Conservation (phyloP, 306 rosid species). For the Aeschynomene evenia region DNA sequence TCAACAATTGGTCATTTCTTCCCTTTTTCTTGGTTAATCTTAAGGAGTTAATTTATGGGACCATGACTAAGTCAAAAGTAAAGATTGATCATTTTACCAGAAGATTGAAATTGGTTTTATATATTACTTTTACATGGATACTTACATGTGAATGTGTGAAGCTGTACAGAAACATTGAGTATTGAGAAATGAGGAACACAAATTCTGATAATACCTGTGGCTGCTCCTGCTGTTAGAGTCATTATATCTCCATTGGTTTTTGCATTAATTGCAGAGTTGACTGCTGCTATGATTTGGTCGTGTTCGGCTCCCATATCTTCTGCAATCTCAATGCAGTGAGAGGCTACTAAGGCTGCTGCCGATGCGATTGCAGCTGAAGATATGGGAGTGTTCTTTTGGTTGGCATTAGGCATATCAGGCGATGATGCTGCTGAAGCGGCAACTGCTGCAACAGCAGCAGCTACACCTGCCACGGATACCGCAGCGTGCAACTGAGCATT, state of each 20-base stretch:
- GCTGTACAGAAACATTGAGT: background rate
- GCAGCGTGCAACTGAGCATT: slow-evolving; percentile 93
- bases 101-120: slow-evolving; percentile 3
- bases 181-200: slow-evolving; percentile 3
- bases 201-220: slow-evolving; percentile 66
- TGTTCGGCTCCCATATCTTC: slow-evolving; percentile 96
- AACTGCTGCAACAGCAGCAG: slow-evolving; percentile 82
- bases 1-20: too few species aligned
- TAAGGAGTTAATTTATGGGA: background rate
- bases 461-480: slow-evolving; percentile 93
- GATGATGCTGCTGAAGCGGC: slow-evolving; percentile 63
- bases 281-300: slow-evolving; percentile 62
- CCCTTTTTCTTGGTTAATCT: background rate
- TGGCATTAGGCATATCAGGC: slow-evolving; percentile 41
- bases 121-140: background rate
- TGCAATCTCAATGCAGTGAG: slow-evolving; percentile 95
- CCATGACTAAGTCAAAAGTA: background rate
- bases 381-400: slow-evolving; percentile 46
- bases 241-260: slow-evolving; percentile 86
- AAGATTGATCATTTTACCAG: background rate
- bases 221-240: slow-evolving; percentile 96
- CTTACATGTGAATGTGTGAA: background rate
- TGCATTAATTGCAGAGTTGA: slow-evolving; percentile 83
- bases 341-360: slow-evolving; percentile 92
- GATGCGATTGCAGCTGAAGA: slow-evolving; percentile 74